Evolutionary conservation across 176 grass and related monocot genomes (phyloP), one percentile per base, ranked within the genome.

Genomic region (Carex cristatella): DNA sequence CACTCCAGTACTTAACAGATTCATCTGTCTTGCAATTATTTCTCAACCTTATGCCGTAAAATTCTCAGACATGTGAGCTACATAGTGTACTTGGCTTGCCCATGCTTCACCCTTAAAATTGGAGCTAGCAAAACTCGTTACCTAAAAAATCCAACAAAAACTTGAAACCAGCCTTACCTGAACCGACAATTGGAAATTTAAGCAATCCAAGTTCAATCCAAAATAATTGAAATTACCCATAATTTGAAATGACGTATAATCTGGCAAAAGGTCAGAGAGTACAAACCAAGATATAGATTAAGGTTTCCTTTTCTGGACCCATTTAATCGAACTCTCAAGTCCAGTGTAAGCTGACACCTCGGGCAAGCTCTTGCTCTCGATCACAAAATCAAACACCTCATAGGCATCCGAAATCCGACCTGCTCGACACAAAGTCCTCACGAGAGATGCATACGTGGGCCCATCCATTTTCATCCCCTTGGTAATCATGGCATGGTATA

Each of bases 311-410:
- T 65, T 94, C 18, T 82, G 86, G 68, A 92, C 79, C 88, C 90
- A 92, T 42, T 95, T 99, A 37, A 99, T 89, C 0, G 91, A 94
- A 89, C 60, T 92, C 87, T 94, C 91, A 1, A 95, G 90, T 71
- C 89, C 93, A 37, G 23, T 82, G 38, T 95, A 95, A 1, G 91
- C 90, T 0, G 86, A 81, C 13, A 88, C 96, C 66, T 90, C 70
- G 0, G 85, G 10, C 15, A 94, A 32, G 33, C 96, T 98, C 85
- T 95, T 98, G 88, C 88, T 98, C 77, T 88, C 31, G 2, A 90
- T 85, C 2, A 51, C 88, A 27, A 92, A 95, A 92, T 94, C 93
- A 13, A 95, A 98, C 81, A 95, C 91, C 69, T 95, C 70, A 8
- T 92, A 98, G 3, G 93, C 96, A 7, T 94, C 90, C 0, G 89